Conservation (phyloP, 2,329 filamentous ascomycete species). For the Leptodontidium sp. region DNA sequence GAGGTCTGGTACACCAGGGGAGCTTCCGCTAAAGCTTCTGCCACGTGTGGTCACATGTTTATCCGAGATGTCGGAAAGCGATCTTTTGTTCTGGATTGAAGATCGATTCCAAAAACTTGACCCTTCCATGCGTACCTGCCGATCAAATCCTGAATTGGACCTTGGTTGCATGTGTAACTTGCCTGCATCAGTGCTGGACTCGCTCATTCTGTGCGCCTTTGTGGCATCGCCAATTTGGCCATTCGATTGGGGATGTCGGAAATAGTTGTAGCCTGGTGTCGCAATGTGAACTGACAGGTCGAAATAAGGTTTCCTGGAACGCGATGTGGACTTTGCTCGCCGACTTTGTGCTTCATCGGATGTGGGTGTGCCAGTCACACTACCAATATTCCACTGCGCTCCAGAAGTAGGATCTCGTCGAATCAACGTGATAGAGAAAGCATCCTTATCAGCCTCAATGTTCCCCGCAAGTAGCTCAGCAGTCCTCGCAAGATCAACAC, state of each 20-base stretch:
- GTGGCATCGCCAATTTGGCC: conserved; percentile 21
- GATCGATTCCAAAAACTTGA: conserved; percentile 41
- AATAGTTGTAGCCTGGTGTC: conserved; percentile 46
- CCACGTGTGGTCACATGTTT: conserved; percentile 28
- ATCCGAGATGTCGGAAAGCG: conserved; percentile 39
- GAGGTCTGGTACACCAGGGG: conserved; percentile 16
- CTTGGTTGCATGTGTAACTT: conserved; percentile 16
- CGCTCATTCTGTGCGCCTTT: conserved; percentile 3
- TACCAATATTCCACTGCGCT: conserved; percentile 79
- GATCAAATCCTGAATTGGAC: conserved; percentile 51
- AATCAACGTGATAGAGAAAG: conserved; percentile 61
- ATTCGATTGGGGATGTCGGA: conserved; percentile 35
- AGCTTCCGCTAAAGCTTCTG: conserved; percentile 34
- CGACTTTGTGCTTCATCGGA: conserved; percentile 39
- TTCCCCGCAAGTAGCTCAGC: background rate
- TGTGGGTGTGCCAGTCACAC: conserved; percentile 54
- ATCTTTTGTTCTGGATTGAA: conserved; percentile 39
- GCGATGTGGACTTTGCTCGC: conserved; percentile 35
- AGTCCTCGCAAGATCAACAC: conserved; percentile 18
- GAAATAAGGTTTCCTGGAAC: conserved; percentile 50
- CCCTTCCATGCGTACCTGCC: conserved; percentile 63
- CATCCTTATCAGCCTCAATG: background rate
- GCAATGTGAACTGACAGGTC: conserved; percentile 46
- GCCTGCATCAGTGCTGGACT: conserved; percentile 12
- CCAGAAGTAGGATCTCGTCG: conserved; percentile 75